A percentile compares a stretch with the other conserved stretches of the same genome.
Evolutionary conservation across 495 filamentous ascomycete genomes (phyloP).

Genomic region (Endocarpon pusillum): DNA sequence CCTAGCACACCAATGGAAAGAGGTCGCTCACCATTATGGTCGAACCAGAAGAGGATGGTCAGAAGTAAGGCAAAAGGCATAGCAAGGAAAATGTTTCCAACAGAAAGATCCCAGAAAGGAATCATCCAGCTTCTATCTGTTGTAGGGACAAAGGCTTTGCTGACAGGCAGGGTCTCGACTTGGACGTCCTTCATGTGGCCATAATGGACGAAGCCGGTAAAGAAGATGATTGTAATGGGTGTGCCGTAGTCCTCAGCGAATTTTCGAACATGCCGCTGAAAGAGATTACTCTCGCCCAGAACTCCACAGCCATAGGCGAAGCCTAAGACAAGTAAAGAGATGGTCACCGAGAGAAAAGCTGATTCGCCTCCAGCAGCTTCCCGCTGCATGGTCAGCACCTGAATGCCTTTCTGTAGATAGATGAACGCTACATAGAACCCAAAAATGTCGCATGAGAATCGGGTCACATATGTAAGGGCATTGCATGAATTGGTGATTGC

Average conservation of each 20-base stretch:
- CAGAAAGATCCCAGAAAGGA: conserved; percentile 67
- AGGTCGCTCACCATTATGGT: conserved; percentile 54
- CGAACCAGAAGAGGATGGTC: conserved; percentile 84
- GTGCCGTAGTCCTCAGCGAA: conserved; percentile 77
- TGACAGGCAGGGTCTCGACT: conserved; percentile 49
- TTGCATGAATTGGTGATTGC: conserved; percentile 71
- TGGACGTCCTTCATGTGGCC: conserved; percentile 55
- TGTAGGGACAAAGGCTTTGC: conserved; percentile 70
- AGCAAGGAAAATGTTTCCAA: conserved; percentile 66
- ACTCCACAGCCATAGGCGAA: conserved; percentile 53
- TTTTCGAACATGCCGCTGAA: conserved; percentile 51
- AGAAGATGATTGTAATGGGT: conserved; percentile 69
- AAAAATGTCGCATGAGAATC: conserved; percentile 77
- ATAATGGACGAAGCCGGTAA: conserved; percentile 74
- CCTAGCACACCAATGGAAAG: too few relatives aligned
- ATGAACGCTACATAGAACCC: conserved; percentile 80
- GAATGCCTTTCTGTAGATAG: conserved; percentile 72
- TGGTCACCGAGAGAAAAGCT: conserved; percentile 55
- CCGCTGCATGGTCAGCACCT: conserved; percentile 54
- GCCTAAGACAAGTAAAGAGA: conserved; percentile 56
- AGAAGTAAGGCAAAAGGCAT: conserved; percentile 76
- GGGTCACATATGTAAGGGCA: conserved; percentile 61
- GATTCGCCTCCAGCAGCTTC: conserved; percentile 37
- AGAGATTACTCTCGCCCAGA: conserved; percentile 50
- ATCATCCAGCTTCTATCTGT: conserved; percentile 66